Percentiles rank a stretch among this genome's conserved stretches.
phyloP scores from a whole-genome alignment of 768 basidiomycete species.

The Rhodotorula paludigena region DNA sequence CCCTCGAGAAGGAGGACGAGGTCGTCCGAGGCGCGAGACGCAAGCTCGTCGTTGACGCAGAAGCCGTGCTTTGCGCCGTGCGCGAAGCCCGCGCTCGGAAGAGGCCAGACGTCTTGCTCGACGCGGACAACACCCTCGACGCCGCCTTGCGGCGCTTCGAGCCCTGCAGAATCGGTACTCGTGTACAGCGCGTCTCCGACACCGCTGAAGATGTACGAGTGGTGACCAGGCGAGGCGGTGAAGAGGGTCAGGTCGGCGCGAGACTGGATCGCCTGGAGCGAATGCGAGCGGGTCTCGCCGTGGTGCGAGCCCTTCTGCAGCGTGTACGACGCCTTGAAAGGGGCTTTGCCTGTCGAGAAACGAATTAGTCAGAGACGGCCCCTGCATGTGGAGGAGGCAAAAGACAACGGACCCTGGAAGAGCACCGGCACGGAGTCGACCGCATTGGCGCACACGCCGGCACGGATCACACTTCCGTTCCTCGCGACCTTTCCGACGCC shows the following conservation, averaged over 20 bases:
- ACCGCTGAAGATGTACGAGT: conserved; percentile 39
- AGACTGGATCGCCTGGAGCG: conserved; percentile 37
- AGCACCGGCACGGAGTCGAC: conserved; percentile 16
- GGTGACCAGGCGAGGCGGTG: conserved; percentile 36
- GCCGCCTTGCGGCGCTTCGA: conserved; percentile 21
- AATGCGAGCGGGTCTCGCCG: conserved; percentile 13
- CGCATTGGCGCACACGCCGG: conserved; percentile 18
- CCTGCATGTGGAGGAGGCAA: too few species aligned
- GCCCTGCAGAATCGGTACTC: background rate
- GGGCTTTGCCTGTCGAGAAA: conserved; percentile 36
- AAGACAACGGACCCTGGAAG: conserved; percentile 4
- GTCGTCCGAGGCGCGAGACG: conserved; percentile 37
- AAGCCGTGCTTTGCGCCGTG: conserved; percentile 31
- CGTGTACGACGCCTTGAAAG: conserved; percentile 36
- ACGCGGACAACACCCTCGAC: conserved; percentile 21
- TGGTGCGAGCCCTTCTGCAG: conserved; percentile 25
- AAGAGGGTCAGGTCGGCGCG: conserved; percentile 40
- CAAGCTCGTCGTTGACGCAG: conserved; percentile 41
- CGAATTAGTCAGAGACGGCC: too few species aligned
- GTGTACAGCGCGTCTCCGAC: conserved; percentile 41
- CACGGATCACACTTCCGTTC: conserved; percentile 25
- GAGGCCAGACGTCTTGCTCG: conserved; percentile 41
- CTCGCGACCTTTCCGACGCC: conserved; percentile 24
- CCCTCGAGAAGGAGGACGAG: conserved; percentile 74
- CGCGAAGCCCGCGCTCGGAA: conserved; percentile 36